Conservation (phyloP, 768 basidiomycete species). For the Saitozyma sp. region DNA sequence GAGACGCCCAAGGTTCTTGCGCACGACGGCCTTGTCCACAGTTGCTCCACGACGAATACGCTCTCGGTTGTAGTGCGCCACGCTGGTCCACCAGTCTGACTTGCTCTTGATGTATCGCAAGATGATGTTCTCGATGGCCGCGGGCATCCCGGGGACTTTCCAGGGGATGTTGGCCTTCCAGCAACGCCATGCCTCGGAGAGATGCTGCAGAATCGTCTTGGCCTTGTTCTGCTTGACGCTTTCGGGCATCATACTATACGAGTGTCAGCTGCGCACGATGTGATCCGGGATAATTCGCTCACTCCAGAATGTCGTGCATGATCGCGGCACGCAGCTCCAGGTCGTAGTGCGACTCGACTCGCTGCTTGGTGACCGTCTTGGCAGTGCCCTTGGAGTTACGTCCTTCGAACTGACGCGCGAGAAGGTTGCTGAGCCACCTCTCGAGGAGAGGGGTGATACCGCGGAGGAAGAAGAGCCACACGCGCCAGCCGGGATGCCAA, state of each 20-base stretch:
- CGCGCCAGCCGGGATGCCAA: constrained; percentile 99
- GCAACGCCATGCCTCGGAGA: constrained; percentile 98
- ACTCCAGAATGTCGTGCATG: constrained; percentile 86
- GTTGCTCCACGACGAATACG: constrained; percentile 75
- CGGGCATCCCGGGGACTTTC: constrained; percentile 98
- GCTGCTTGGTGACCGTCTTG: constrained; percentile 98
- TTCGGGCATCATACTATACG: constrained; percentile 87
- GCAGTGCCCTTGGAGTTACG: constrained; percentile 89
- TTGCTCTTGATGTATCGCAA: constrained; percentile 98
- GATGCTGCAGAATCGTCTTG: constrained; percentile 97
- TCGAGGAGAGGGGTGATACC: constrained; percentile 97
- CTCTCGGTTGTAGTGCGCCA: constrained; percentile 83
- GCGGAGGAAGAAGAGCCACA: constrained; percentile 99
- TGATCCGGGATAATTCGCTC: neutral
- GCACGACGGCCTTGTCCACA: constrained; percentile 83
- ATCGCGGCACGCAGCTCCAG: constrained; percentile 95
- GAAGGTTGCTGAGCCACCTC: constrained; percentile 94
- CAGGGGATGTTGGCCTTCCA: constrained; percentile 76
- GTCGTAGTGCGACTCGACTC: constrained; percentile 98
- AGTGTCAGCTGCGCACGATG: neutral
- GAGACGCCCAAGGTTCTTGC: constrained; percentile 97
- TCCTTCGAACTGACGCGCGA: constrained; percentile 98
- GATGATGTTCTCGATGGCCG: constrained; percentile 98
- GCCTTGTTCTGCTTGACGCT: constrained; percentile 85
- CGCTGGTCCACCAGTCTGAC: constrained; percentile 99